Percentiles rank a stretch among this genome's conserved stretches.
Evolutionary conservation across 75 land plant species (phyloP).

Genomic region (Adiantum capillusveneris): DNA sequence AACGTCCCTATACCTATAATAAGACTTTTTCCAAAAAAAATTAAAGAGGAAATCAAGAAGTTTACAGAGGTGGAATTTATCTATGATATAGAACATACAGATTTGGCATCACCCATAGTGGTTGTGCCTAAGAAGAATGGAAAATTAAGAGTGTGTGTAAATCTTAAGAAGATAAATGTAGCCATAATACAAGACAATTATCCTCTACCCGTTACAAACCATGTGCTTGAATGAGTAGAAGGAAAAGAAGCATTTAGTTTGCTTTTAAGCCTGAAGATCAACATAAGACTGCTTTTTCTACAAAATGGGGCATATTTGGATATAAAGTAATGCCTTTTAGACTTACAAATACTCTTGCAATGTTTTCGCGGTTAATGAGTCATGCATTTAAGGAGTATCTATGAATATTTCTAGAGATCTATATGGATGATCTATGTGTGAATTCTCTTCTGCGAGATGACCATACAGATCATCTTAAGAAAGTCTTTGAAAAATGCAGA

Average conservation of each 20-base stretch:
- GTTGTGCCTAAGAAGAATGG: background rate
- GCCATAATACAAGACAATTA: background rate
- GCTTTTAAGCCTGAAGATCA: background rate
- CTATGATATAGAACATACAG: background rate
- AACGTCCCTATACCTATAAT: too few species aligned
- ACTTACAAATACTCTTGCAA: too few species aligned
- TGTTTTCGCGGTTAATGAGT: background rate
- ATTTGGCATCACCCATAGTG: conserved; percentile 1
- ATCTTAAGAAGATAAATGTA: background rate
- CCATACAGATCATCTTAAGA: background rate
- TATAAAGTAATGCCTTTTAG: too few species aligned
- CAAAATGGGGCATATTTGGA: background rate
- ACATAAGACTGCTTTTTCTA: background rate
- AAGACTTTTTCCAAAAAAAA: background rate
- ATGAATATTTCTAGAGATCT: background rate
- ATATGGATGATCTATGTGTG: background rate
- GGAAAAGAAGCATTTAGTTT: background rate
- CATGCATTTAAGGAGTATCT: background rate
- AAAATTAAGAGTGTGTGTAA: conserved; percentile 3
- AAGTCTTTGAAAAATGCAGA: background rate
- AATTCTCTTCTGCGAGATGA: background rate
- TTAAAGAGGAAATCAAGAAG: background rate
- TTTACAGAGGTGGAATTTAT: background rate
- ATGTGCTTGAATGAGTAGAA: background rate
- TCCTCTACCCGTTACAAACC: background rate